Base-by-base conservation (phyloP, 2,329 filamentous ascomycete species). In the Clarireedia sp. region DNA sequence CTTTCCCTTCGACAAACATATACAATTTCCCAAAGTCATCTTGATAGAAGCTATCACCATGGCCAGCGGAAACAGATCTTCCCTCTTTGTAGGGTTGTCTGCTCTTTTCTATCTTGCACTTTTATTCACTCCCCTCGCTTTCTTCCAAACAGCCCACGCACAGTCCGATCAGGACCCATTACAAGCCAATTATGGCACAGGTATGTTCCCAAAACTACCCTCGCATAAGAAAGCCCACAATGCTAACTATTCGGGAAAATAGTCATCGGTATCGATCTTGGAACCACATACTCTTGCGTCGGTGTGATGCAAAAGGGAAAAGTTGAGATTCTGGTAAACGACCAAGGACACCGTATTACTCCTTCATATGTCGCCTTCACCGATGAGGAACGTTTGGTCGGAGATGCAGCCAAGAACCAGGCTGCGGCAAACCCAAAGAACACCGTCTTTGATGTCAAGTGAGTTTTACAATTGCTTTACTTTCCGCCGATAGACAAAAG, bases 401-500 rank as follows among this genome's bases (percentile, higher is more conserved):
- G 94, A 81, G 94, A 97, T 83, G 92, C 94, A 60, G 94, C 94
- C 72, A 99, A 97, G 89, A 99, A 99, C 83, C 91, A 96, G 85
- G 94, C 92, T 72, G 92, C 94, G 71, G 96, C 97, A 90, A 99
- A 99, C 89, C 94, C 94, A 62, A 76, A 77, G 73, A 97, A 97
- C 82, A 99, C 94, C 69, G 83, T 99, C 78, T 99, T 97, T 79
- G 94, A 99, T 78, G 89, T 96, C 83, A 99, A 97, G 90, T 94
- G 76, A 78, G 87, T 78, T 19, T 41, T 26, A 56, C 55, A 55
- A 44, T 5, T 21, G 21, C 12, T 29, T 10, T n/a, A 57, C 26
- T 38, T 21, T 8, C 26, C 19, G 37, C 14, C 10, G 19, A 26
- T 23, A 44, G 38, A 23, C 9, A 9, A 54, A 56, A 43, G 51